These are phyloP conservation scores for Calonectria ilicicola DNA, from an alignment of 2,329 filamentous ascomycete species.

Conservation along the genomic window DNA sequence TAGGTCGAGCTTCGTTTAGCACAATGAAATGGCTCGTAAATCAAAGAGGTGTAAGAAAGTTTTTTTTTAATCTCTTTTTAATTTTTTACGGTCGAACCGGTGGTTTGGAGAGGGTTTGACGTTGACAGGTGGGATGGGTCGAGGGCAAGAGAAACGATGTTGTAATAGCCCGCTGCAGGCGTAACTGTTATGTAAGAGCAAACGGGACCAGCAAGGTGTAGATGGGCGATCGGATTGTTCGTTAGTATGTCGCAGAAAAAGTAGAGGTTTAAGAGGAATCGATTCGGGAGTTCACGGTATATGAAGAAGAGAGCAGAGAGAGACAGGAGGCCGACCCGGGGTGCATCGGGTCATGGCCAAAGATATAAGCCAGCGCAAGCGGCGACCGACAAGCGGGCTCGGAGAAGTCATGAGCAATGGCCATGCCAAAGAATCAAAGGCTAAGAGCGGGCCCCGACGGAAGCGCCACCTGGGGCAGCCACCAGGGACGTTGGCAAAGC, in stretches of 20 bases:
- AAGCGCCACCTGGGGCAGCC: slow-evolving; percentile 22
- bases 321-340: background rate
- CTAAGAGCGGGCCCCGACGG: slow-evolving; percentile 16
- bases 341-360: slow-evolving; percentile 14
- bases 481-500: slow-evolving; percentile 30
- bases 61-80: background rate
- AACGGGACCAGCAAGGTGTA: slow-evolving; percentile 1
- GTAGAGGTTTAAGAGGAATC: background rate
- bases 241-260: slow-evolving; percentile 1
- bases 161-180: slow-evolving; percentile 16
- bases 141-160: slow-evolving; percentile 21
- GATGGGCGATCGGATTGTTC: background rate
- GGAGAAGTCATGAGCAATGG: slow-evolving; percentile 20
- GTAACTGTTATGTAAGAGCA: slow-evolving; percentile 30
- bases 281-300: background rate
- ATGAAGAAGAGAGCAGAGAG: slow-evolving; percentile 6
- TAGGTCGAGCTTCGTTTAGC: slow-evolving; percentile 1
- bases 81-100: background rate
- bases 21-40: background rate
- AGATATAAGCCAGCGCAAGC: slow-evolving; percentile 25
- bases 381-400: slow-evolving; percentile 20
- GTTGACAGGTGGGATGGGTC: slow-evolving; percentile 11
- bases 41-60: background rate
- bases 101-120: slow-evolving; percentile 12
- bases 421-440: slow-evolving; percentile 3